These are phyloP conservation scores for Vicia faba DNA, from an alignment of 306 rosid genomes.

Conservation along the genomic window DNA sequence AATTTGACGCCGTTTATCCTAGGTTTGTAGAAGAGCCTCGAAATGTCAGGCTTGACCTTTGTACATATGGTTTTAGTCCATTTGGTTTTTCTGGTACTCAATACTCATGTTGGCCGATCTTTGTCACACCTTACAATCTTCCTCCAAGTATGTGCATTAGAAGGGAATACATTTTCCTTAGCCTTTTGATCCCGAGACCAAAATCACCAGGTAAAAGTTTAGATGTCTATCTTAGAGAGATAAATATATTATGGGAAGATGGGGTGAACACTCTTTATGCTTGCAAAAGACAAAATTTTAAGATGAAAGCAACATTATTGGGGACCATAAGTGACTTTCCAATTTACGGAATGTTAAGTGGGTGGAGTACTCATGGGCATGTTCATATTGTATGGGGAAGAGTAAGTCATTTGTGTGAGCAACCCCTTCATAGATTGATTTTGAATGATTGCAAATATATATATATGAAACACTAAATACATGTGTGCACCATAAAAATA, in stretches of 20 bases:
- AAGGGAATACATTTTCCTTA: slow-evolving; percentile 5
- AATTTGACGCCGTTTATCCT: neutral
- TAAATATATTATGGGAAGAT: neutral
- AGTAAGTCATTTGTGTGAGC: too few species aligned
- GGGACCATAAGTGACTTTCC: slow-evolving; percentile 18
- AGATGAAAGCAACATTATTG: neutral
- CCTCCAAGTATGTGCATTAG: slow-evolving; percentile 1
- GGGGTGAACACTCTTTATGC: slow-evolving; percentile 2
- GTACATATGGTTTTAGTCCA: neutral
- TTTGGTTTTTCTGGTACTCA: neutral
- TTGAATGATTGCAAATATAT: too few species aligned
- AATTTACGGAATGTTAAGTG: slow-evolving; percentile 3
- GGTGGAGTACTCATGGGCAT: slow-evolving; percentile 3
- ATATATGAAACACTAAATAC: too few species aligned
- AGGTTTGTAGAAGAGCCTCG: neutral
- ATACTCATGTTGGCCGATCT: neutral
- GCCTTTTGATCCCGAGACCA: neutral
- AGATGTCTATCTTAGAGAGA: neutral
- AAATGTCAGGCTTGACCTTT: slow-evolving; percentile 9
- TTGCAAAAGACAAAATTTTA: slow-evolving; percentile 1
- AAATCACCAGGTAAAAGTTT: neutral
- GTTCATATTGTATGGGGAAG: neutral
- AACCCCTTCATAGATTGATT: too few species aligned
- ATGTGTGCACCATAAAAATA: too few species aligned
- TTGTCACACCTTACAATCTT: neutral